These are phyloP conservation scores for Stachybotrys elegans DNA, from an alignment of 2,329 filamentous ascomycete species.

Conservation along the genomic window DNA sequence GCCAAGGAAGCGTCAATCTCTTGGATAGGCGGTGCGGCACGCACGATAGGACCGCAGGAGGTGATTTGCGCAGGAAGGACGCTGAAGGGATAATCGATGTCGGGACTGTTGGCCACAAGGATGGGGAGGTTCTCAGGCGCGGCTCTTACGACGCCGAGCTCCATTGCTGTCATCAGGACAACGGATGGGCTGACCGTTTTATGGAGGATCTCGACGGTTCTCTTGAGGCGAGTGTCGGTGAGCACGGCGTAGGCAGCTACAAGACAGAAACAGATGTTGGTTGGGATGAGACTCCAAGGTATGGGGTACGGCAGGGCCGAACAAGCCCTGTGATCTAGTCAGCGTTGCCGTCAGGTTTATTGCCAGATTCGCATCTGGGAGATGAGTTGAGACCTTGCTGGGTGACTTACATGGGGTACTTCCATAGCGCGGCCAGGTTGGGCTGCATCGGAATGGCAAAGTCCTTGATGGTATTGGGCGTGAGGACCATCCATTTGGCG, in stretches of 20 bases:
- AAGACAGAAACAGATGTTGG: no score
- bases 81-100: slow-evolving; percentile 34
- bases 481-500: neutral
- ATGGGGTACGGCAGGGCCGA: neutral
- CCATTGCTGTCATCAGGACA: neutral
- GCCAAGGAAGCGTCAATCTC: slow-evolving; percentile 33
- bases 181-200: neutral
- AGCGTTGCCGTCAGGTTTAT: no score
- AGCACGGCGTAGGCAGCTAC: no score
- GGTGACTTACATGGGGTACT: neutral
- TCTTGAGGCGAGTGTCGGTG: no score
- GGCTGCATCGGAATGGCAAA: neutral
- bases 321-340: neutral
- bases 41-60: slow-evolving; percentile 42
- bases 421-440: neutral
- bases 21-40: slow-evolving; percentile 23
- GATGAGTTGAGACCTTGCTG: neutral
- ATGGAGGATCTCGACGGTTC: neutral
- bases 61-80: slow-evolving; percentile 33
- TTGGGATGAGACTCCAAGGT: neutral
- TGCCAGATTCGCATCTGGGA: neutral
- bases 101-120: slow-evolving; percentile 20
- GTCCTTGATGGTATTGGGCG: neutral
- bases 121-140: slow-evolving; percentile 10
- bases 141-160: neutral